Base-by-base conservation (phyloP, 73 alveolate species). In the Breviolum minutum region DNA sequence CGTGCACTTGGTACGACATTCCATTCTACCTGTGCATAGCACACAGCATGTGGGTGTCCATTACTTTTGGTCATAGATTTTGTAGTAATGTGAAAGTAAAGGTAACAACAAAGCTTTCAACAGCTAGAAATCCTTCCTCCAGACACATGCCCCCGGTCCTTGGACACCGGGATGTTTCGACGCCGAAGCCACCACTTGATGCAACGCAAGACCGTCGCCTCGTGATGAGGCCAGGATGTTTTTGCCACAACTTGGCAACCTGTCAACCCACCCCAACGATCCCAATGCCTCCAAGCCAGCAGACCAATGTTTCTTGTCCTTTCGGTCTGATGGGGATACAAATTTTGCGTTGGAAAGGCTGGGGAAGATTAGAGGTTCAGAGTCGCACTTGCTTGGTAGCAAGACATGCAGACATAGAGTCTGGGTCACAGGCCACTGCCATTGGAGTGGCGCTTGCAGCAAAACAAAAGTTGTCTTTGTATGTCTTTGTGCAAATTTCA, bases 151-250 rank as follows among this genome's bases (percentile, higher is more conserved):
- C 6, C 10, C 64, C 7, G 86, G 32, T 32, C 97, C 98, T 92
- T 92, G 68, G 98, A 81, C 70, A 92, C 98, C 8, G 98, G 98
- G 98, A 92, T 92, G 91, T 76, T 92, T n/a, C 98, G 20, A 68
- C 98, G 98, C 7, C 98, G 98, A 40, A 92, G 79, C 98, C 98
- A 92, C 98, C 98, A 92, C 69, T 92, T 92, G 98, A 92, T 92
- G 90, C 98, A 92, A 7, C 98, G 98, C 91, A 92, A 30, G 66
- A 91, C 98, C 22, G 98, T 92, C 14, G 98, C 98, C 98, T 92
- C 16, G 0, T 8, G 24, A 68, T 68, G 77, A 68, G 77, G 77
- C 77, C 77, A 14, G 77, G n/a, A 68, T 68, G n/a, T 17, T 2
- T 17, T 2, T 20, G 17, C 61, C 61, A 77, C 63, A 30, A 9